Base-by-base conservation (phyloP, 2,329 filamentous ascomycete genomes). In the Aspergillus brasiliensis region DNA sequence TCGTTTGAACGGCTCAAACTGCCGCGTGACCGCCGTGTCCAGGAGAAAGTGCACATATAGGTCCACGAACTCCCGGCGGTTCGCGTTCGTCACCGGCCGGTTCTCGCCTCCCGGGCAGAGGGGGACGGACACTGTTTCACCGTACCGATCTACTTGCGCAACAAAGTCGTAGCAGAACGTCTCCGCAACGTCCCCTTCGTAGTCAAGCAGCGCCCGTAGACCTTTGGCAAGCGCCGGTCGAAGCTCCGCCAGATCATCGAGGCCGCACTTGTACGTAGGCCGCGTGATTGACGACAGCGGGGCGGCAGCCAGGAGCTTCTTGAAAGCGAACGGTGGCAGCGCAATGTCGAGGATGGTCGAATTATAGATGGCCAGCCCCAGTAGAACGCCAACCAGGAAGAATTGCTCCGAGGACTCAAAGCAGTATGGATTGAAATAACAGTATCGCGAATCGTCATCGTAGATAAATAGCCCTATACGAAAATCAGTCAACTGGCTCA, bases 351-450 rank as follows among this genome's bases (percentile, higher is more conserved):
- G 81, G 66, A 97, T 97, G 0, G 91, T 97, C 2, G 91, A 96
- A 75, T 97, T 97, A 78, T 97, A 96, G 62, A 97, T 96, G 13
- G 93, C 93, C 60, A 97, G 81, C 0, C 93, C 93, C 57, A 97
- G 83, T 7, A 97, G 83, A 11, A 95, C 91, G 0, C 93, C 93
- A 27, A 97, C 90, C 21, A 97, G 83, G 72, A 95, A 96, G 75
- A 91, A 97, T 66, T 96, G 92, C 70, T 97, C 92, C 0, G 91
- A 93, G 0, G 91, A 93, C 73, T 97, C 93, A 67, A 97, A 92
- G 15, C 91, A 91, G 71, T 89, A 86, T 0, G 92, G 90, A 72
- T 97, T 97, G 79, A 97, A 97, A 75, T 97, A 97, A 77, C 93
- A 97, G 71, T 90, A 92, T 49, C 86, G 86, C 3, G 92, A 96